These are phyloP conservation scores for Monosporozyma unispora DNA, from an alignment of 805 yeast species.

Conservation along the genomic window DNA sequence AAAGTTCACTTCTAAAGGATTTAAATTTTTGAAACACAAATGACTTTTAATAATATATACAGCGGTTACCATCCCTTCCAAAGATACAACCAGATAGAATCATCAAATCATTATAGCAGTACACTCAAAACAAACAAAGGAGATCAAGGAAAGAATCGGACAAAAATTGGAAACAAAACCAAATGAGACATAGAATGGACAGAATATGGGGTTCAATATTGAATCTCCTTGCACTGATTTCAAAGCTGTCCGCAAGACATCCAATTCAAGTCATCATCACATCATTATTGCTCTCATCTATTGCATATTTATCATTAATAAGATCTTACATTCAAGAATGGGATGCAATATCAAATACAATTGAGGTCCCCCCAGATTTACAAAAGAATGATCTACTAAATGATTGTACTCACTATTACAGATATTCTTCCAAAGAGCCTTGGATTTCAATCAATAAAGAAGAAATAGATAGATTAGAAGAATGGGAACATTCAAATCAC, in stretches of 20 bases:
- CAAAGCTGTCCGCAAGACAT: slow-evolving; percentile 55
- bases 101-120: too few species aligned
- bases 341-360: slow-evolving; percentile 25
- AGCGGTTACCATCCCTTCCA: too few species aligned
- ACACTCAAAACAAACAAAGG: too few species aligned
- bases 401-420: slow-evolving; percentile 25
- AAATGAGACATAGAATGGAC: background rate
- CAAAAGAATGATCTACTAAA: slow-evolving; percentile 16
- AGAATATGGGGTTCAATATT: background rate
- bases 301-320: slow-evolving; percentile 67
- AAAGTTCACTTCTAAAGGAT: too few species aligned
- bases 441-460: slow-evolving; percentile 7
- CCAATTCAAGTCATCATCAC: slow-evolving; percentile 81
- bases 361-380: slow-evolving; percentile 9
- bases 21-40: too few species aligned
- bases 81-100: too few species aligned
- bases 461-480: slow-evolving; percentile 5
- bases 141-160: too few species aligned
- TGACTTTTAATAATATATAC: too few species aligned
- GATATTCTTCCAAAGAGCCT: slow-evolving; percentile 11
- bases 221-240: slow-evolving; percentile 38
- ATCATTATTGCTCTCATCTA: slow-evolving; percentile 64
- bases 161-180: too few species aligned
- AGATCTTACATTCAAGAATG: slow-evolving; percentile 48
- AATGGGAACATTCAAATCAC: slow-evolving; percentile 14